phyloP scores from a whole-genome alignment of 306 rosid species.

The Prunus dulcis region DNA sequence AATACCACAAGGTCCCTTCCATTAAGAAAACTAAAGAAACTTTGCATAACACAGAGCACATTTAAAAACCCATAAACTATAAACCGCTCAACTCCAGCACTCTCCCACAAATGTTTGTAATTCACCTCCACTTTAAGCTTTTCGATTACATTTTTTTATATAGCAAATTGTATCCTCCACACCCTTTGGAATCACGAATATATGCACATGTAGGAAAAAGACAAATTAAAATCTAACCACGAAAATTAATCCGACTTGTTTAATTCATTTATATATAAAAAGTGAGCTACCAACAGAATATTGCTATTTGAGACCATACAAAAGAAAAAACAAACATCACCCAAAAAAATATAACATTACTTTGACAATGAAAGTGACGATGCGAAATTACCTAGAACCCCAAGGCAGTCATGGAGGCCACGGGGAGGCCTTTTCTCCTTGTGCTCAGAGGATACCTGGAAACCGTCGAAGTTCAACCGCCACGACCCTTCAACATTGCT shows the following conservation, averaged over 20 bases:
- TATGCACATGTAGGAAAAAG: neutral
- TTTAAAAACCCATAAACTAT: neutral
- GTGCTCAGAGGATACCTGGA: slow-evolving; percentile 47
- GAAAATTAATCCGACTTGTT: neutral
- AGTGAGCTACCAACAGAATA: neutral
- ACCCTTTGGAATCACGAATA: neutral
- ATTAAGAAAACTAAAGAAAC: neutral
- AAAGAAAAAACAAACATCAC: slow-evolving; percentile 9
- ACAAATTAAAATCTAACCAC: neutral
- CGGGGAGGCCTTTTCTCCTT: slow-evolving; percentile 57
- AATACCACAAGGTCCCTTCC: neutral
- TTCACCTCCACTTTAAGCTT: neutral
- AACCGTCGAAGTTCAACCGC: slow-evolving; percentile 81
- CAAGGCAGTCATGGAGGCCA: slow-evolving; percentile 73
- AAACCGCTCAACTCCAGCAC: neutral
- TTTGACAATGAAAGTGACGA: neutral
- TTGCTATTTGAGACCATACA: neutral
- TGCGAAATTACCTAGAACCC: slow-evolving; percentile 55
- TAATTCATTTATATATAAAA: neutral
- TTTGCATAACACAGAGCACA: neutral
- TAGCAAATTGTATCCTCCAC: neutral
- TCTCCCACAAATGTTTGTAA: neutral
- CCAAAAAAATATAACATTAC: neutral
- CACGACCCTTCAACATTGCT: slow-evolving; percentile 65
- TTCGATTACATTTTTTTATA: neutral